Evolutionary conservation across 2,329 filamentous ascomycete genomes (phyloP), one percentile per base, ranked within the genome.

Genomic region (Lecanosticta acicola): DNA sequence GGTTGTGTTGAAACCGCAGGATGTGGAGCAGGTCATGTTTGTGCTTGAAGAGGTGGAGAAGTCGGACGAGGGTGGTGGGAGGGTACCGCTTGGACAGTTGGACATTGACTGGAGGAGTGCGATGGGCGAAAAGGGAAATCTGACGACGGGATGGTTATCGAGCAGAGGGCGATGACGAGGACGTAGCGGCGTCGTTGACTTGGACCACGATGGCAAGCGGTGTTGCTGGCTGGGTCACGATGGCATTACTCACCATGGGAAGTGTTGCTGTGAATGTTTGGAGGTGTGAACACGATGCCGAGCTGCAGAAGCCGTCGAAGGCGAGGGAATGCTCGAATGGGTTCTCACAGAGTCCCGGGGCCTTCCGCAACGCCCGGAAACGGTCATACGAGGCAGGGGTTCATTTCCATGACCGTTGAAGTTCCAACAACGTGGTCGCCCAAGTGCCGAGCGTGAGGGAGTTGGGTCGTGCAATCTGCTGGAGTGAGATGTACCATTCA

Each of bases 71-170:
- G 38, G 45, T 26, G 67, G 68, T 50, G 70, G 71, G 14, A 71
- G 75, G 50, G 71, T 85, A 32, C 72, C 83, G 16, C 81, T 97
- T 62, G 91, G 90, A 3, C 82, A 93, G 52, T 68, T 97, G 55
- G 84, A 83, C 35, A 85, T 97, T 48, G 84, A 87, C 44, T 98
- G 93, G 93, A 78, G 87, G 53, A 85, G 85, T 32, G 80, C 86
- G 51, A 90, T 96, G 84, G 93, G 93, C 0, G 93, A 91, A 68
- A 79, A 80, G 58, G 93, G 93, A 0, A 90, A 82, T 58, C 71
- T 98, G 62, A 88, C 84, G 36, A 98, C 93, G 4, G 90, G 90
- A 8, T 91, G 85, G 74, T 70, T 68, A 38, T 57, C 56, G 3
- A 59, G 59, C 40, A 47, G 55, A 48, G 54, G 45, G 11, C 42